Percentiles rank a stretch among this genome's conserved stretches.
phyloP scores from a whole-genome alignment of 139 green algal genomes.

The Closterium sp. region DNA sequence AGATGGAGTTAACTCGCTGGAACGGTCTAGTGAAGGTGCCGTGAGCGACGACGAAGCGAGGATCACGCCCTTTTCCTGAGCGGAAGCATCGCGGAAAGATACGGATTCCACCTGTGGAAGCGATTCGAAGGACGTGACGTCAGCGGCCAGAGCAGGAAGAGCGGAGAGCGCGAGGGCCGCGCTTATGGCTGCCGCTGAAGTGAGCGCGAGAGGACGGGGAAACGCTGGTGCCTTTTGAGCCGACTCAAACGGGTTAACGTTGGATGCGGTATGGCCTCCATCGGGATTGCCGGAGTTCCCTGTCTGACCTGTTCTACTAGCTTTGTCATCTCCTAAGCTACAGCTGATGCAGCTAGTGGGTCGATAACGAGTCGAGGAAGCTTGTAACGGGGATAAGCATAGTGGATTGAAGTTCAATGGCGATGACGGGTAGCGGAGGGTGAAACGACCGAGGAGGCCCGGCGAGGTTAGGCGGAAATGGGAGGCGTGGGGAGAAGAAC shows the following conservation, averaged over 20 bases:
- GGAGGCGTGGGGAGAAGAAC: not conserved
- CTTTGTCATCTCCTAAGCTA: no score
- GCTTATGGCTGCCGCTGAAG: not conserved
- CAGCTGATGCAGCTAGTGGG: no score
- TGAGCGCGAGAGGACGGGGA: not conserved
- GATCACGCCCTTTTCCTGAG: not conserved
- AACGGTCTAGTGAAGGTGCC: not conserved
- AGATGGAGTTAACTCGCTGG: no score
- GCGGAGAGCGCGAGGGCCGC: not conserved
- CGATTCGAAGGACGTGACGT: not conserved
- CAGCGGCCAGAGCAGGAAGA: not conserved
- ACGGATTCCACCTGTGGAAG: not conserved
- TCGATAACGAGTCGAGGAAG: not conserved
- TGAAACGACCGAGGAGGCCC: not conserved
- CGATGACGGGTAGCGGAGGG: not conserved
- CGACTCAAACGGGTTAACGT: no score
- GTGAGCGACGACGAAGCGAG: not conserved
- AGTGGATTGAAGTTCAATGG: not conserved
- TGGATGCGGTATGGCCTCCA: not conserved
- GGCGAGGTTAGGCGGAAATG: not conserved
- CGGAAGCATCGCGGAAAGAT: not conserved
- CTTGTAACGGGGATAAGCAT: not conserved
- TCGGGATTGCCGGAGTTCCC: not conserved
- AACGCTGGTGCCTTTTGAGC: no score
- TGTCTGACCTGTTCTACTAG: not conserved